phyloP scores from a whole-genome alignment of 129 eudicot genomes.

The Silybum marianum region DNA sequence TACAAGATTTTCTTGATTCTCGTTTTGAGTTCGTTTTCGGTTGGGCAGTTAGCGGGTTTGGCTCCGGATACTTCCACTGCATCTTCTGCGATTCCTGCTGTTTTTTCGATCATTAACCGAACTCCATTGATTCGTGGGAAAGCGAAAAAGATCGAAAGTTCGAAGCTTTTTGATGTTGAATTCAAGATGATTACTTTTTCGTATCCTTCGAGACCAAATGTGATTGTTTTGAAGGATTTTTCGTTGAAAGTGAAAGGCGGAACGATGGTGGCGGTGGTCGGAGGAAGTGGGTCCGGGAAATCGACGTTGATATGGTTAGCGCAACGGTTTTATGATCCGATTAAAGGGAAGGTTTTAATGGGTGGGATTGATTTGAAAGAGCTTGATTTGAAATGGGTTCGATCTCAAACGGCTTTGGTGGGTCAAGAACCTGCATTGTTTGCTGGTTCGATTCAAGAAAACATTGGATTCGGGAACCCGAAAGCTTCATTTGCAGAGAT shows the following conservation, averaged over 20 bases:
- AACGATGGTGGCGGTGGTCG: slow-evolving; percentile 82
- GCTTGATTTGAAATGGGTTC: slow-evolving; percentile 71
- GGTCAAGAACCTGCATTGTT: slow-evolving; percentile 89
- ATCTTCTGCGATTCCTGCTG: slow-evolving; percentile 58
- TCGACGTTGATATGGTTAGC: slow-evolving; percentile 80
- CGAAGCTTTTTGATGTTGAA: slow-evolving; percentile 59
- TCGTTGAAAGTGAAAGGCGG: slow-evolving; percentile 67
- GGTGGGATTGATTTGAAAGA: slow-evolving; percentile 69
- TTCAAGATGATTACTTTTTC: slow-evolving; percentile 66
- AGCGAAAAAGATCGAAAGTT: slow-evolving; percentile 50
- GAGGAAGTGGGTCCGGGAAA: slow-evolving; percentile 83
- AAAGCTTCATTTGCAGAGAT: slow-evolving; percentile 83
- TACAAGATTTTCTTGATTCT: slow-evolving; percentile 84
- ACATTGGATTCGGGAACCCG: slow-evolving; percentile 69
- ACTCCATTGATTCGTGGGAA: slow-evolving; percentile 54
- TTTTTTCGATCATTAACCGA: slow-evolving; percentile 48
- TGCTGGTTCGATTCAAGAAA: slow-evolving; percentile 75
- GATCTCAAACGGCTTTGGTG: slow-evolving; percentile 75
- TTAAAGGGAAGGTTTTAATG: slow-evolving; percentile 64
- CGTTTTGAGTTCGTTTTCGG: slow-evolving; percentile 81
- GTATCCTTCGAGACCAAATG: slow-evolving; percentile 74
- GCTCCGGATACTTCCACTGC: slow-evolving; percentile 86
- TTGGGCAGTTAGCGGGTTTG: slow-evolving; percentile 86
- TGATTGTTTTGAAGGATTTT: slow-evolving; percentile 62
- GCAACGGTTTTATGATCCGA: slow-evolving; percentile 83